Percentiles rank a stretch among this genome's conserved stretches.
Evolutionary conservation across 1,139 yeast genomes (phyloP).

Genomic region (Nadsonia commutata): DNA sequence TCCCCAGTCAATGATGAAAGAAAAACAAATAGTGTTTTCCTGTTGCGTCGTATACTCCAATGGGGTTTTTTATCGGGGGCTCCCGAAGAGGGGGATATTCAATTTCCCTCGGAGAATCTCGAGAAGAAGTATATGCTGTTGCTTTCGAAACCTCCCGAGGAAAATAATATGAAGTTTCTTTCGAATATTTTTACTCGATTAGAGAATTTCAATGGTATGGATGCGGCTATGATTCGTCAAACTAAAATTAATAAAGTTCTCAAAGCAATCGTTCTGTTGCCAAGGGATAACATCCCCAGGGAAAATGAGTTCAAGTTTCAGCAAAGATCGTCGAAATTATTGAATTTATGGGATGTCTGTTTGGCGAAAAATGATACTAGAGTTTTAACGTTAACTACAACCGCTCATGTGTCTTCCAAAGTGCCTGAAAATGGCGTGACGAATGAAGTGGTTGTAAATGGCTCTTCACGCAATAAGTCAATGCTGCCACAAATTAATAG

Average conservation of each 20-base stretch:
- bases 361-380: too few species aligned
- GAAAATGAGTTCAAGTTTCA: conserved; percentile 17
- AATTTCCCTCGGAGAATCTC: too few species aligned
- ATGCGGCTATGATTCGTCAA: conserved; percentile 20
- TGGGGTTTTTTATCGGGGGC: too few species aligned
- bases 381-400: too few species aligned
- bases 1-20: conserved; percentile 12
- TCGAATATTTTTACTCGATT: conserved; percentile 16
- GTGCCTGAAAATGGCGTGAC: too few species aligned
- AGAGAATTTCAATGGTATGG: conserved; percentile 21
- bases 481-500: too few species aligned
- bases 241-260: conserved; percentile 25
- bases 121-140: too few species aligned
- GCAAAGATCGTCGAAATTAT: conserved; percentile 15
- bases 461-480: too few species aligned
- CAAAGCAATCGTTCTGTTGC: conserved; percentile 15
- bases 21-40: conserved; percentile 13
- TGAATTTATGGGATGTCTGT: conserved; percentile 23
- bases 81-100: too few species aligned
- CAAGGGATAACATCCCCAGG: conserved; percentile 13
- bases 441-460: too few species aligned
- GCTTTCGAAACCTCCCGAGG: conserved; percentile 15
- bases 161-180: conserved; percentile 13
- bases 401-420: too few species aligned
- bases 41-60: conserved; percentile 21